A percentile compares a stretch with the other conserved stretches of the same genome.
These are phyloP conservation scores for Myriosclerotinia scirpicola DNA, from an alignment of 2,329 filamentous ascomycete genomes.

Conservation along the genomic window DNA sequence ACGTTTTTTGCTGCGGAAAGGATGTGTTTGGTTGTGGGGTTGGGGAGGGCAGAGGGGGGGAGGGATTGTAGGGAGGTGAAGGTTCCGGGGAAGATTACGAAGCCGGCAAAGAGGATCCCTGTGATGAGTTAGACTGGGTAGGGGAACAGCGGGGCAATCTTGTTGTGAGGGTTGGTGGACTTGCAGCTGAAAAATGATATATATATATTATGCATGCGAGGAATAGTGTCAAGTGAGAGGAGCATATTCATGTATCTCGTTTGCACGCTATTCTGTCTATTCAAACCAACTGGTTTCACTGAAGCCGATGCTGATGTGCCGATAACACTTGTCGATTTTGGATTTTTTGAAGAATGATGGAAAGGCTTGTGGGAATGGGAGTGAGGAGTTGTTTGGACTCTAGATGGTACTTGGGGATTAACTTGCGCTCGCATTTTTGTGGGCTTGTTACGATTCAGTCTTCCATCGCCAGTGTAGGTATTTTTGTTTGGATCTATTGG, in stretches of 20 bases:
- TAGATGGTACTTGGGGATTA: neutral
- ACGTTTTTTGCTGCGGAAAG: slow-evolving; percentile 32
- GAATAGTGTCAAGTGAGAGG: neutral
- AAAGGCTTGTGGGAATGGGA: neutral
- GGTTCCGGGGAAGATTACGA: slow-evolving; percentile 38
- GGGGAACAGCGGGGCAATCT: neutral
- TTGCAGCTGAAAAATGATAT: neutral
- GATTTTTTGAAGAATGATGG: neutral
- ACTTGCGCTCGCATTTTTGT: neutral
- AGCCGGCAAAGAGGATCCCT: slow-evolving; percentile 37
- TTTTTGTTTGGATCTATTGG: slow-evolving; percentile 24
- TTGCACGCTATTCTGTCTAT: neutral
- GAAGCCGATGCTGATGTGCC: neutral
- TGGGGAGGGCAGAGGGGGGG: slow-evolving; percentile 14
- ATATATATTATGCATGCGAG: slow-evolving; percentile 1
- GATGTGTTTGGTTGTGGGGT: slow-evolving; percentile 26
- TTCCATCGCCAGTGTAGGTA: slow-evolving; percentile 24
- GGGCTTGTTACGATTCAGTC: slow-evolving; percentile 1
- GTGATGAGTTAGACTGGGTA: neutral
- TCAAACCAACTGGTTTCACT: neutral
- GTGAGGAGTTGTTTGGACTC: neutral
- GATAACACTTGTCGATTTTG: neutral
- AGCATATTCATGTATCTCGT: neutral
- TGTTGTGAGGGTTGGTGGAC: neutral
- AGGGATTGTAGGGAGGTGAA: slow-evolving; percentile 31